These are phyloP conservation scores for Goffeauzyma gilvescens DNA, from an alignment of 768 basidiomycete species.

Conservation along the genomic window DNA sequence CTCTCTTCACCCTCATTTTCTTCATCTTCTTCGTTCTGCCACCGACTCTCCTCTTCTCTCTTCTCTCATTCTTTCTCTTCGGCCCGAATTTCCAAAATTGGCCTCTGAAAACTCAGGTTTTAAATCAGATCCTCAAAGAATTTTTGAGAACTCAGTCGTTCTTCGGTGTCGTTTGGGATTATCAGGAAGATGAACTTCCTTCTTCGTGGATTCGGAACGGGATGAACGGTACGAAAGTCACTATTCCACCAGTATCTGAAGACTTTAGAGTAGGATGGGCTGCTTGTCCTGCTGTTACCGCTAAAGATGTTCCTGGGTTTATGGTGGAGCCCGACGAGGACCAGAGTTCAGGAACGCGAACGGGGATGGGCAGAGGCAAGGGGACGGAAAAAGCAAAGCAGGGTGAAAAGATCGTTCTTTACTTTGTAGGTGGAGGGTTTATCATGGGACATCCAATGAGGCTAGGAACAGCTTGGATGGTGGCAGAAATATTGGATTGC, in stretches of 20 bases:
- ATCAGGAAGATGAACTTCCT: slow-evolving; percentile 7
- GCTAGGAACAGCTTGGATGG: slow-evolving; percentile 18
- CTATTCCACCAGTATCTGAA: slow-evolving; percentile 7
- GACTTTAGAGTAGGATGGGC: slow-evolving; percentile 13
- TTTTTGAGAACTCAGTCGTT: no score
- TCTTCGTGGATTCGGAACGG: background rate
- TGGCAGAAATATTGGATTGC: slow-evolving; percentile 1
- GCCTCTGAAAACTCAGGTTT: slow-evolving; percentile 1
- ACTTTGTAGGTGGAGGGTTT: slow-evolving; percentile 31
- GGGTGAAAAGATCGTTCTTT: slow-evolving; percentile 32
- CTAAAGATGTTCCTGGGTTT: slow-evolving; percentile 13
- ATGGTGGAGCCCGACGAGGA: slow-evolving; percentile 11
- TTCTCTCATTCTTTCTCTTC: slow-evolving; percentile 1
- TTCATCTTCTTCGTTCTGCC: slow-evolving; percentile 1
- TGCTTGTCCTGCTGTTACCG: slow-evolving; percentile 7
- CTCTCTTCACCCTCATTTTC: slow-evolving; percentile 1
- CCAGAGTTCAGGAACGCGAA: background rate
- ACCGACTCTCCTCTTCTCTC: background rate
- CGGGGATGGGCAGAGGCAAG: slow-evolving; percentile 3
- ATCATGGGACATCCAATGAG: slow-evolving; percentile 19
- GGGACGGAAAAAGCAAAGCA: slow-evolving; percentile 16
- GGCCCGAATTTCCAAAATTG: slow-evolving; percentile 1
- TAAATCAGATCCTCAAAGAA: slow-evolving; percentile 1
- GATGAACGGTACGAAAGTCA: slow-evolving; percentile 7
- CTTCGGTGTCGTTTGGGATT: slow-evolving; percentile 2